A percentile compares a stretch with the other conserved stretches of the same genome.
These are phyloP conservation scores for Skeletonema potamos DNA, from an alignment of 108 stramenopile genomes.

Conservation along the genomic window DNA sequence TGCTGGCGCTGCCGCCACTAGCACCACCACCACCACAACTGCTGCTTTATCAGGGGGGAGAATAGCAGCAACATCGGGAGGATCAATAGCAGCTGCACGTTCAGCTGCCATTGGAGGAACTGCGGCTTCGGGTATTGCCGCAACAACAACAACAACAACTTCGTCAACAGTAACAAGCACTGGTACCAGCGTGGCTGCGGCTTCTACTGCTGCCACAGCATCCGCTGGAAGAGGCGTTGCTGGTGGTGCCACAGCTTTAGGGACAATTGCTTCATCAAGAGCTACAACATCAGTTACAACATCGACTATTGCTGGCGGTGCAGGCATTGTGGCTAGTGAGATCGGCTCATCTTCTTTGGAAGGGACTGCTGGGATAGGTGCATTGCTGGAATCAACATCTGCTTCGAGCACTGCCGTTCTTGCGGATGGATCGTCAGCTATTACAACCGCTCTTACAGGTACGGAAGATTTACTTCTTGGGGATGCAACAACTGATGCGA, in stretches of 20 bases:
- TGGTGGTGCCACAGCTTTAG: background rate
- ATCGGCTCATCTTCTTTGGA: background rate
- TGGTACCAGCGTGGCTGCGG: no score
- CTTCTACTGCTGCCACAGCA: background rate
- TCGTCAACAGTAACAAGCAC: background rate
- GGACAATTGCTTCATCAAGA: background rate
- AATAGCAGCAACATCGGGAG: slow-evolving; percentile 4
- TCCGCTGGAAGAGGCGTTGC: background rate
- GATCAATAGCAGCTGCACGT: background rate
- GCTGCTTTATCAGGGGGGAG: slow-evolving; percentile 4
- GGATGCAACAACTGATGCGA: slow-evolving; percentile 14
- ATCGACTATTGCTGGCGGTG: background rate
- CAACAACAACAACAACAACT: background rate
- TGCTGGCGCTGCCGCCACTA: background rate
- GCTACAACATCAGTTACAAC: no score
- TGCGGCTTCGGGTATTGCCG: slow-evolving; percentile 5
- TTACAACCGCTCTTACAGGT: background rate
- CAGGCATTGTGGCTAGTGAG: background rate
- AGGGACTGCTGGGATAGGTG: slow-evolving; percentile 4
- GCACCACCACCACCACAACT: background rate
- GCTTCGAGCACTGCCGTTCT: background rate
- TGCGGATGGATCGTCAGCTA: slow-evolving; percentile 11
- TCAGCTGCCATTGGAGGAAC: slow-evolving; percentile 13
- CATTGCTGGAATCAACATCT: slow-evolving; percentile 10
- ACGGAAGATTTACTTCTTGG: slow-evolving; percentile 12